phyloP scores from a whole-genome alignment of 1,284 basidiomycete species.

The Papiliotrema flavescens region DNA sequence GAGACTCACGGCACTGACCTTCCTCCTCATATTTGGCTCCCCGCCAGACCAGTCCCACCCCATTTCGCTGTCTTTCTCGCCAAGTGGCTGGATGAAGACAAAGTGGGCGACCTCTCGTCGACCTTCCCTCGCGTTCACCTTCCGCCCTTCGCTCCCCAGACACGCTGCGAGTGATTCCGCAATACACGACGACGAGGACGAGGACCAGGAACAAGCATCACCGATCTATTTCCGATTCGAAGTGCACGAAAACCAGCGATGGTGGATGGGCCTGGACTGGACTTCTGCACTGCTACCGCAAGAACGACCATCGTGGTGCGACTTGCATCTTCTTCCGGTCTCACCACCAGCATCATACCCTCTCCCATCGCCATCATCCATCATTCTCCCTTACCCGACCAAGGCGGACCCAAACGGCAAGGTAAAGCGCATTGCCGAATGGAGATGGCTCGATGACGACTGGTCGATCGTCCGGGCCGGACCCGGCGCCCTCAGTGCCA shows the following conservation, averaged over 20 bases:
- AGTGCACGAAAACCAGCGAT: conserved; percentile 89
- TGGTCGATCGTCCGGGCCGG: conserved; percentile 63
- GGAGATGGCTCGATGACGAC: conserved; percentile 83
- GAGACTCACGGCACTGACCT: conserved; percentile 31
- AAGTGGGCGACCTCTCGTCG: conserved; percentile 44
- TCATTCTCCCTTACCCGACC: conserved; percentile 48
- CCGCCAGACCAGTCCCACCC: conserved; percentile 33
- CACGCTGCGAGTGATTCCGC: conserved; percentile 8
- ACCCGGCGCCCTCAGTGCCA: conserved; percentile 2
- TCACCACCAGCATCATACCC: conserved; percentile 51
- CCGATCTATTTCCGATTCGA: conserved; percentile 75
- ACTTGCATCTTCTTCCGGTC: conserved; percentile 53
- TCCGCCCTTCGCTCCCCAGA: conserved; percentile 17
- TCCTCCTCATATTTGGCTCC: conserved; percentile 45
- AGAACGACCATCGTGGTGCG: conserved; percentile 81
- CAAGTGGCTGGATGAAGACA: conserved; percentile 36
- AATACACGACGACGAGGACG: conserved; percentile 23
- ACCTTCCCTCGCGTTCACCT: conserved; percentile 39
- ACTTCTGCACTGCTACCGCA: conserved; percentile 84
- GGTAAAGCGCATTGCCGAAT: conserved; percentile 67
- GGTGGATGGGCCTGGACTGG: conserved; percentile 74
- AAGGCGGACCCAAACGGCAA: conserved; percentile 34
- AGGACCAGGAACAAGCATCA: conserved; percentile 13
- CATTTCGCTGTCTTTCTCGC: conserved; percentile 29
- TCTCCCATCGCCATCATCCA: conserved; percentile 49